Conservation (phyloP, 1,284 basidiomycete species). For the Stereum hirsutum region DNA sequence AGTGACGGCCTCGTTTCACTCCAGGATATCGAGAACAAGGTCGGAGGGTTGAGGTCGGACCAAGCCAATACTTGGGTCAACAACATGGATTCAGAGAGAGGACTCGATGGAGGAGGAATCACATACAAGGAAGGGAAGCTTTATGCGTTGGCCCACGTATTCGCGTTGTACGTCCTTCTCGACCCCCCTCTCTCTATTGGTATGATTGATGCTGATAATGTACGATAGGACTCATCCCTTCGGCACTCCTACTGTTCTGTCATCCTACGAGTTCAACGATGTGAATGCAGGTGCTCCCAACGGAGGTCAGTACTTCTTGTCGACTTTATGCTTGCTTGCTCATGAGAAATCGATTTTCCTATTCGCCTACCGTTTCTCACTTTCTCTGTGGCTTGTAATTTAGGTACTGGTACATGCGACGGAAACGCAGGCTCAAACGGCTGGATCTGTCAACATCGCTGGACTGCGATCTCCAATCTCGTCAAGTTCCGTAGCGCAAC, state of each 20-base stretch:
- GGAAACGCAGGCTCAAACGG: slow-evolving; percentile 41
- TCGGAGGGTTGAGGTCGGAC: slow-evolving; percentile 21
- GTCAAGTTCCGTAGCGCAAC: slow-evolving; percentile 54
- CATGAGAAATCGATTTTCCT: not conserved
- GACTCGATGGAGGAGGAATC: too few relatives aligned
- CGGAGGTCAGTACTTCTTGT: slow-evolving; percentile 12
- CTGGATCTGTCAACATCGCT: slow-evolving; percentile 61
- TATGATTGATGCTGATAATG: too few relatives aligned
- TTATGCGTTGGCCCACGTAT: slow-evolving; percentile 52
- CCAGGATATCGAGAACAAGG: slow-evolving; percentile 44
- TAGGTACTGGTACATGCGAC: slow-evolving; percentile 41
- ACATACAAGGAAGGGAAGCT: not conserved
- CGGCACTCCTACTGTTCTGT: slow-evolving; percentile 56
- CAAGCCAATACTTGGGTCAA: slow-evolving; percentile 58
- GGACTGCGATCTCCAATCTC: slow-evolving; percentile 48
- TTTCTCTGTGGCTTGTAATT: too few relatives aligned
- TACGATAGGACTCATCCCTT: slow-evolving; percentile 61
- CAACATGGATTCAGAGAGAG: slow-evolving; percentile 65
- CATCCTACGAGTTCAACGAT: slow-evolving; percentile 44
- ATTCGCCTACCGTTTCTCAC: not conserved
- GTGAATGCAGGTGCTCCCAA: slow-evolving; percentile 44
- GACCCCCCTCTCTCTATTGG: too few relatives aligned
- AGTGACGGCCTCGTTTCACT: slow-evolving; percentile 39
- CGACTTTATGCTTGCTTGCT: too few relatives aligned
- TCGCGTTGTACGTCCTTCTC: slow-evolving; percentile 34